Base-by-base conservation (phyloP, 805 yeast genomes). In the Ogataea philodendri region DNA sequence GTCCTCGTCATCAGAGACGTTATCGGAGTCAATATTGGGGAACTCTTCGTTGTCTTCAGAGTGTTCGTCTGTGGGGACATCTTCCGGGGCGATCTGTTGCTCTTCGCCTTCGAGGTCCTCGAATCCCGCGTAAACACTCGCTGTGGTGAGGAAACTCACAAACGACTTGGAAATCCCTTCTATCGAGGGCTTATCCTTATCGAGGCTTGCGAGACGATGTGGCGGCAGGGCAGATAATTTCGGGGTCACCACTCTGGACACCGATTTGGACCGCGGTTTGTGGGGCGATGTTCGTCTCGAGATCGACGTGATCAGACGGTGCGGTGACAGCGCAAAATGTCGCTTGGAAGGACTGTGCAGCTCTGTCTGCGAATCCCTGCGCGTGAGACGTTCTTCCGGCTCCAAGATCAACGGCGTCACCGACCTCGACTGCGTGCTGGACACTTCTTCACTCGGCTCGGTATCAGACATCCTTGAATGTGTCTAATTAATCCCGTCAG, bases 61-160 rank as follows among this genome's bases (percentile, higher is more conserved):
- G 31, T 39, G 25, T 23, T 42, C 35, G 10, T 24, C 57, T 11
- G 45, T 56, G 11, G 40, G 30, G 9, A 52, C 62, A 9, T 56
- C 63, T 7, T 45, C 47, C 9, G 51, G 56, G 17, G 48, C 46
- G 8, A 46, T 53, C 15, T 55, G 57, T 8, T 39, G 50, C 9
- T 57, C 64, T 19, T 60, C 61, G 18, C 52, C 65, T 29, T 53
- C 60, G 18, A 55, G 42, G 27, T 57, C 60, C 32, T 57, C 56
- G 40, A 60, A 57, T 9, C 66, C 68, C 5, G 75, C 68, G 49
- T 70, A 73, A 39, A 74, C 67, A 43, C 78, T 72, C 0, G 82
- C 78, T 0, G 81, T 70, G 0, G 83, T 74, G 37, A 78, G 59
- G 33, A 75, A 51, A 0, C 76, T 72, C 3, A 74, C 78, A 45